These are phyloP conservation scores for Phalaenopsis equestris DNA, from an alignment of 106 monocot species.

Conservation along the genomic window DNA sequence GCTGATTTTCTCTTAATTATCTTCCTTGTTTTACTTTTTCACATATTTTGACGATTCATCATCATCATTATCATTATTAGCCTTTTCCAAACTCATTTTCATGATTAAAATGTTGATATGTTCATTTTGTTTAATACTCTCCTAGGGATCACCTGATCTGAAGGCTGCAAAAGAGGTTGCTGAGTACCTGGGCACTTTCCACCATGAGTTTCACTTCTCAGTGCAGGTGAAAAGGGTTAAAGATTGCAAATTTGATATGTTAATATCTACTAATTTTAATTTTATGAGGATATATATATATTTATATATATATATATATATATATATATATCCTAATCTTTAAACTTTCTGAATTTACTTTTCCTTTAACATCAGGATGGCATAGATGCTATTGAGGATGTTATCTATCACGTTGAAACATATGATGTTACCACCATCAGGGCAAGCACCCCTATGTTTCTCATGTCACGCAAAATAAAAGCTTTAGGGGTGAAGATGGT, in stretches of 20 bases:
- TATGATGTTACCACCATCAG: conserved; percentile 62
- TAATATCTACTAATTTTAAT: neutral
- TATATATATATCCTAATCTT: neutral
- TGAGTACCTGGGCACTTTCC: conserved; percentile 45
- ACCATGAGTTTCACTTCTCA: conserved; percentile 60
- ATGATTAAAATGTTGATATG: neutral
- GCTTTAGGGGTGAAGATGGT: conserved; percentile 67
- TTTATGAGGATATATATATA: too few relatives aligned
- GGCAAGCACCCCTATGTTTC: conserved; percentile 72
- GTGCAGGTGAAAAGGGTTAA: conserved; percentile 35
- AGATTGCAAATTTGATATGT: neutral
- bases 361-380: conserved; percentile 27
- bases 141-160: conserved; percentile 59
- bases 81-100: neutral
- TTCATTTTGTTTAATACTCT: neutral
- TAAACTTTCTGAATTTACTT: neutral
- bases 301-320: too few relatives aligned
- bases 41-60: neutral
- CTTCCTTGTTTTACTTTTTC: neutral
- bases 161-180: conserved; percentile 57
- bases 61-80: too few relatives aligned
- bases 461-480: conserved; percentile 62
- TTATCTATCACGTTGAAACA: conserved; percentile 55
- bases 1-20: neutral
- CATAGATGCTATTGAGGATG: conserved; percentile 66